Percentiles rank a stretch among this genome's conserved stretches.
phyloP scores from a whole-genome alignment of 73 alveolate species.

The Breviolum minutum region DNA sequence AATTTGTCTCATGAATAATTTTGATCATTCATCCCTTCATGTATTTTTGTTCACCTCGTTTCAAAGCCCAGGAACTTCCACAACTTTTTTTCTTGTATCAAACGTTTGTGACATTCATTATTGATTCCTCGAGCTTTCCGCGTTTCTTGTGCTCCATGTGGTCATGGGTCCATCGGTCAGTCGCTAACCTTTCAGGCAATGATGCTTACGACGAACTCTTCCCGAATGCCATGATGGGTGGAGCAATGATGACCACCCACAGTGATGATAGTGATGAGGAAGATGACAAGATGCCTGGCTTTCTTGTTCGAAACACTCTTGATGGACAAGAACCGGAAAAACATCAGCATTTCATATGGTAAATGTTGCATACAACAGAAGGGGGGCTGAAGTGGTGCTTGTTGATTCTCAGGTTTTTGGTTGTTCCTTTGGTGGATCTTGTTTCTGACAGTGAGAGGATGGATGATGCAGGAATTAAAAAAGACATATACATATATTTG shows the following conservation, averaged over 20 bases:
- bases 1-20: too few relatives aligned
- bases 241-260: slow-evolving; percentile 92
- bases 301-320: background rate
- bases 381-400: too few relatives aligned
- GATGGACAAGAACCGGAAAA: background rate
- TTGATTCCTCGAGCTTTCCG: background rate
- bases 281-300: slow-evolving; percentile 23
- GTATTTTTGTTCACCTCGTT: too few relatives aligned
- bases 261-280: slow-evolving; percentile 92
- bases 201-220: slow-evolving; percentile 88
- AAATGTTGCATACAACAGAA: background rate
- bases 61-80: too few relatives aligned
- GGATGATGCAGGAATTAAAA: too few relatives aligned
- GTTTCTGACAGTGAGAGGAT: too few relatives aligned
- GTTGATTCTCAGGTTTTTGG: too few relatives aligned
- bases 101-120: background rate
- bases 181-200: background rate
- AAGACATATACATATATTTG: too few relatives aligned
- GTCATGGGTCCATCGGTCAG: background rate
- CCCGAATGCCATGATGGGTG: slow-evolving; percentile 91
- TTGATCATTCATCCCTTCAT: too few relatives aligned
- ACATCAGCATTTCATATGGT: background rate
- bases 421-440: background rate
- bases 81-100: background rate
- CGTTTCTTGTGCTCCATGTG: background rate